Conservation (phyloP, 2,329 filamentous ascomycete species). For the Paecilomyces sp. region DNA sequence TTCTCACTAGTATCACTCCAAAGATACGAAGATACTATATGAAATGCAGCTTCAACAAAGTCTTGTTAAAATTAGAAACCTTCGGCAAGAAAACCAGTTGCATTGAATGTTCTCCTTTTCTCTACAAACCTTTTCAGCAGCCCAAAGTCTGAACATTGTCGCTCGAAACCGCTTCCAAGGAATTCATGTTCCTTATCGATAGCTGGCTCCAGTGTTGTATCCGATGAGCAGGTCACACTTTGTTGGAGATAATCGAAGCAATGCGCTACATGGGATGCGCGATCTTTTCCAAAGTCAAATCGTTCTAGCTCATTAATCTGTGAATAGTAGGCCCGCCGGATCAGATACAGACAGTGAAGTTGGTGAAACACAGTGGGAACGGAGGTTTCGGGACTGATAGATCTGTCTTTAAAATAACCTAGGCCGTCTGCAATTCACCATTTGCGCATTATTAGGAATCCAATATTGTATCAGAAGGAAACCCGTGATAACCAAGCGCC, state of each 20-base stretch:
- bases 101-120: conserved; percentile 13
- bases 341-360: conserved; percentile 33
- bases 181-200: neutral
- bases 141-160: conserved; percentile 29
- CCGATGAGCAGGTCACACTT: conserved; percentile 30
- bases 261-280: conserved; percentile 30
- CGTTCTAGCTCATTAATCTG: conserved; percentile 17
- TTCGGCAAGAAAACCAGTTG: neutral
- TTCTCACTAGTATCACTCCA: too few species aligned
- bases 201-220: conserved; percentile 30
- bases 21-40: too few species aligned
- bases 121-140: conserved; percentile 30
- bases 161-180: conserved; percentile 27
- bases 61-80: neutral
- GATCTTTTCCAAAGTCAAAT: conserved; percentile 13
- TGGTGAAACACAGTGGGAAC: conserved; percentile 29
- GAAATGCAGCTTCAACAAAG: too few species aligned
- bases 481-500: conserved; percentile 8
- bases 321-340: conserved; percentile 27
- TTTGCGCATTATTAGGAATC: neutral
- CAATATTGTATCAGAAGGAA: neutral
- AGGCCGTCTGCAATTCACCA: conserved; percentile 19
- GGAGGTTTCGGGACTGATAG: conserved; percentile 1
- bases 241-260: conserved; percentile 36
- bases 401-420: conserved; percentile 28